Evolutionary conservation across 2,329 filamentous ascomycete species (phyloP).

Genomic region (Penicillium polonicum): DNA sequence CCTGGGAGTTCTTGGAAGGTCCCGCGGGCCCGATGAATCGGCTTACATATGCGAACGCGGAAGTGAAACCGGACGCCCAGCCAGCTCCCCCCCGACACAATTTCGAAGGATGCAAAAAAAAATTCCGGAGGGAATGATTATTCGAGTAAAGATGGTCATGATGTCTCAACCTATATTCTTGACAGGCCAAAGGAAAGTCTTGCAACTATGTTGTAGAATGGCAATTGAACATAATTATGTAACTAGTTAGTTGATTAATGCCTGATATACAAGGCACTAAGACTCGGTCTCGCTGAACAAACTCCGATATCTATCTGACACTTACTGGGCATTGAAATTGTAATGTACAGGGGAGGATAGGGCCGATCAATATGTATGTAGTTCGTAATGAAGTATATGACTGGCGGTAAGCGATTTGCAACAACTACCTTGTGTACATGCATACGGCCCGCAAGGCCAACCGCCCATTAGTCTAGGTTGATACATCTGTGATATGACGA

Average conservation of each 20-base stretch:
- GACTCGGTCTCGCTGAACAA: neutral
- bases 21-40: constrained; percentile 18
- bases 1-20: neutral
- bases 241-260: neutral
- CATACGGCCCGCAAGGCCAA: neutral
- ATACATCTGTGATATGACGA: neutral
- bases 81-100: constrained; percentile 12
- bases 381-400: neutral
- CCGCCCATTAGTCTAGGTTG: neutral
- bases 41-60: constrained; percentile 11
- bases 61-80: constrained; percentile 18
- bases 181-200: neutral
- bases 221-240: no score
- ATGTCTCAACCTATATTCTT: neutral
- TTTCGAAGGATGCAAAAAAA: constrained; percentile 14
- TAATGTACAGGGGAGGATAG: neutral
- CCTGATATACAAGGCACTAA: neutral
- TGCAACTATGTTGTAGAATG: neutral
- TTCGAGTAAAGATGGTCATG: neutral
- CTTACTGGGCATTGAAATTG: neutral
- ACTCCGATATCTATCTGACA: neutral
- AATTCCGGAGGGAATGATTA: no score
- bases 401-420: neutral
- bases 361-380: neutral
- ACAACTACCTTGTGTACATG: neutral